Evolutionary conservation across 345 rosid species (phyloP), one percentile per base, ranked within the genome.

Genomic region (Lumnitzera littorea): DNA sequence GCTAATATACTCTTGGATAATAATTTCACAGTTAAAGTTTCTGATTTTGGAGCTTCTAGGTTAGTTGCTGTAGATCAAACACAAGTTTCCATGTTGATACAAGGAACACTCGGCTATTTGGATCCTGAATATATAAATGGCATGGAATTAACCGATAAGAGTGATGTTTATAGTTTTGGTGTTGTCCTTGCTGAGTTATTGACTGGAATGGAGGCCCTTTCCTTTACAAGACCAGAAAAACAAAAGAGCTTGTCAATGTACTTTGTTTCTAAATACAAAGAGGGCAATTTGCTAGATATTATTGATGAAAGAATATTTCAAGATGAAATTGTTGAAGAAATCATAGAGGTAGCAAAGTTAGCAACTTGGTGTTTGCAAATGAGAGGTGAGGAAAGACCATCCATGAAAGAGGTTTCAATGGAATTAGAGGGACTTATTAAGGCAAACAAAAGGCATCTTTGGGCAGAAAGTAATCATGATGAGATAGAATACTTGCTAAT

Each of bases 31-130:
- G 82, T 78, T 0, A 82, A 79, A 53, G 78, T 77, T 9, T 67
- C 84, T 0, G 87, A 82, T 66, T 82, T 82, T 51, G 87, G 87
- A 13, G 74, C 78, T 4, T 82, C 80, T 2, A 70, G 78, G 50
- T 55, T 76, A 3, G 71, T 82, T 53, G 80, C 61, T 1, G 9
- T 74, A 16, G 84, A 79, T 29, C 76, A 79, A 15, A 67, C 73
- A 31, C 78, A 76, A 60, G 54, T 82, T 62, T 67, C 79, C 13
- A 81, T 81, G 10, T 47, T 76, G 77, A 75, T 77, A 4, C 79
- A 79, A 20, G 82, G 84, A 43, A 80, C 82, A 16, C 3, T 27
- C 4, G 31, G 55, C 20, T 13, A 52, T 17, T 14, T 15, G 24
- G 55, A 52, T 17, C 55, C 55, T 2, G 20, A 52, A 11, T 17